Evolutionary conservation across 495 filamentous ascomycete species (phyloP).

Genomic region (Amorphotheca resinae): DNA sequence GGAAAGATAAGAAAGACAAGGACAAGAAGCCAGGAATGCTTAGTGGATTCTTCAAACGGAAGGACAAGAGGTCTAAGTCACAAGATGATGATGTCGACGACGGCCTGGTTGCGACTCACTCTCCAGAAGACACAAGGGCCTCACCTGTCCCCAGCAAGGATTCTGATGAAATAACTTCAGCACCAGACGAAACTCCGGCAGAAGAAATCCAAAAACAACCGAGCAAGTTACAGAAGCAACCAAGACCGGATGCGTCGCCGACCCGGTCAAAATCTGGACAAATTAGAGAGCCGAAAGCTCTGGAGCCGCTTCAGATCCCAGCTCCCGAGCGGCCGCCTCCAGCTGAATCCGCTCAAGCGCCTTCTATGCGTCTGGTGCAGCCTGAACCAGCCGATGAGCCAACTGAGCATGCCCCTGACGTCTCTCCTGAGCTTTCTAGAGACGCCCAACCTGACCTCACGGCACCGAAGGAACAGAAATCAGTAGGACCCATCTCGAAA

Average conservation of each 20-base stretch:
- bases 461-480: conserved; percentile 13
- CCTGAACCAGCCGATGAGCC: conserved; percentile 31
- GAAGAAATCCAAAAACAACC: conserved; percentile 39
- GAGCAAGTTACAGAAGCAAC: conserved; percentile 68
- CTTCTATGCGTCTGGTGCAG: conserved; percentile 47
- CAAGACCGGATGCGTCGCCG: conserved; percentile 41
- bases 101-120: conserved; percentile 25
- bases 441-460: conserved; percentile 2
- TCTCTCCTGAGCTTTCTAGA: conserved; percentile 16
- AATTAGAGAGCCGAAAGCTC: conserved; percentile 24
- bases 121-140: conserved; percentile 10
- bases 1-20: conserved; percentile 74
- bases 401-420: conserved; percentile 22
- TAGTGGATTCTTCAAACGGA: conserved; percentile 88
- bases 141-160: conserved; percentile 21
- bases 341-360: conserved; percentile 30
- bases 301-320: conserved; percentile 21
- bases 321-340: conserved; percentile 17
- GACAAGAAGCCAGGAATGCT: conserved; percentile 89
- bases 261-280: conserved; percentile 26
- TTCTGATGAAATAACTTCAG: conserved; percentile 15
- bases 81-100: conserved; percentile 34
- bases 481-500: conserved; percentile 22
- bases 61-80: conserved; percentile 62
- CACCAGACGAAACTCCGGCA: conserved; percentile 20